Evolutionary conservation across 192 early-diverging fungal species (phyloP).

Genomic region (Umbelopsis ramanniana): DNA sequence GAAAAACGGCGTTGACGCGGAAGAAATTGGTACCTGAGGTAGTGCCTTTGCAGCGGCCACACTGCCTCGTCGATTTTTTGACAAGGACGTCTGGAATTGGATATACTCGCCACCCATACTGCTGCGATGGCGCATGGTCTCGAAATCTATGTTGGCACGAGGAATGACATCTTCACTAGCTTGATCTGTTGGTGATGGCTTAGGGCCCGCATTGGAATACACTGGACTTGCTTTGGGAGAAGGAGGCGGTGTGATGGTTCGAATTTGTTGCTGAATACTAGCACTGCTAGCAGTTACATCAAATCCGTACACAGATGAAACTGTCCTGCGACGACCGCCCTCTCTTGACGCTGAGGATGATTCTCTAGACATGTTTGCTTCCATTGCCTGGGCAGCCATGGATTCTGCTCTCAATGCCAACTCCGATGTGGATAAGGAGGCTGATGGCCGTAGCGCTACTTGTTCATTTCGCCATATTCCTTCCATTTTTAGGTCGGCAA

Average conservation of each 20-base stretch:
- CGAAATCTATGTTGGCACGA: slow-evolving; percentile 17
- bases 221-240: background rate
- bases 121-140: slow-evolving; percentile 14
- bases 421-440: slow-evolving; percentile 8
- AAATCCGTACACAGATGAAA: slow-evolving; percentile 14
- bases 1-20: background rate
- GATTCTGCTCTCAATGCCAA: background rate
- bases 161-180: background rate
- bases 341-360: background rate
- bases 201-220: background rate
- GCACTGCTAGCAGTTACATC: slow-evolving; percentile 11
- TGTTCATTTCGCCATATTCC: slow-evolving; percentile 13
- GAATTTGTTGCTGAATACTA: slow-evolving; percentile 4
- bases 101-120: slow-evolving; percentile 18
- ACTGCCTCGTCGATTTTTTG: background rate
- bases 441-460: background rate
- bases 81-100: slow-evolving; percentile 13
- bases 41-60: background rate
- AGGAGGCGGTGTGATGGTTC: slow-evolving; percentile 3
- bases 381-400: slow-evolving; percentile 8
- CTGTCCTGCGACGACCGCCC: background rate
- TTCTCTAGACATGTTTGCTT: background rate
- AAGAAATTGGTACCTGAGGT: background rate
- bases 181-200: background rate
- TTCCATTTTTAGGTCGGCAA: slow-evolving; percentile 14